These are phyloP conservation scores for Blastomyces emzantsi DNA, from an alignment of 2,329 filamentous ascomycete genomes.

Conservation along the genomic window DNA sequence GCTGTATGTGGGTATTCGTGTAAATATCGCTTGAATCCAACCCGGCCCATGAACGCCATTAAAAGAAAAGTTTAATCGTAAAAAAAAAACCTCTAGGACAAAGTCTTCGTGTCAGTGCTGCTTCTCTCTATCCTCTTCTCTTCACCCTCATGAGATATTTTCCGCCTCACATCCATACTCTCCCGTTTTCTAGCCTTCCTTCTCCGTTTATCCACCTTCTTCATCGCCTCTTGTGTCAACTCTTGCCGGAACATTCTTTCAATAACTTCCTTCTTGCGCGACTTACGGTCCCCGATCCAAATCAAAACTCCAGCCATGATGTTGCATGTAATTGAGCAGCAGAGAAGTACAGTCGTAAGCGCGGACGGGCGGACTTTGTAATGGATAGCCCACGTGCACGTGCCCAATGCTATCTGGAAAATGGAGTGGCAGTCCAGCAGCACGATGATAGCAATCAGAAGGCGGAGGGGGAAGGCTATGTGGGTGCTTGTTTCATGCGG, in stretches of 20 bases:
- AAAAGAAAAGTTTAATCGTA: neutral
- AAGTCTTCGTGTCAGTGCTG: neutral
- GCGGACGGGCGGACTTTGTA: constrained; percentile 61
- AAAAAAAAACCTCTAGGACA: neutral
- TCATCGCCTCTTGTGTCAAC: constrained; percentile 58
- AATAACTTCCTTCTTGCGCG: constrained; percentile 77
- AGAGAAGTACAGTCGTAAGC: constrained; percentile 71
- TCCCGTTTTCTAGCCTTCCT: constrained; percentile 4
- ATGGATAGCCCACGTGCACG: constrained; percentile 68
- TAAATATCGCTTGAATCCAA: neutral
- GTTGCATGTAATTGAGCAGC: constrained; percentile 68
- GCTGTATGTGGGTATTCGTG: no score
- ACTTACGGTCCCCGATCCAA: constrained; percentile 63
- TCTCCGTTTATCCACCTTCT: constrained; percentile 43
- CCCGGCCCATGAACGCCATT: neutral
- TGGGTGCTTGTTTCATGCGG: constrained; percentile 79
- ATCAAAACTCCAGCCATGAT: constrained; percentile 69
- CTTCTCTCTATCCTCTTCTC: neutral
- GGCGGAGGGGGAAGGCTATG: constrained; percentile 63
- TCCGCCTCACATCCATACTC: neutral
- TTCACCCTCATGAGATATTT: neutral
- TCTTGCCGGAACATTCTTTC: constrained; percentile 68
- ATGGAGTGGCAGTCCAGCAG: constrained; percentile 71
- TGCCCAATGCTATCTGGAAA: constrained; percentile 70
- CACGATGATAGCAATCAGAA: constrained; percentile 68